A percentile compares a stretch with the other conserved stretches of the same genome.
Evolutionary conservation across 768 basidiomycete species (phyloP).

Genomic region (Tylopilus felleus): DNA sequence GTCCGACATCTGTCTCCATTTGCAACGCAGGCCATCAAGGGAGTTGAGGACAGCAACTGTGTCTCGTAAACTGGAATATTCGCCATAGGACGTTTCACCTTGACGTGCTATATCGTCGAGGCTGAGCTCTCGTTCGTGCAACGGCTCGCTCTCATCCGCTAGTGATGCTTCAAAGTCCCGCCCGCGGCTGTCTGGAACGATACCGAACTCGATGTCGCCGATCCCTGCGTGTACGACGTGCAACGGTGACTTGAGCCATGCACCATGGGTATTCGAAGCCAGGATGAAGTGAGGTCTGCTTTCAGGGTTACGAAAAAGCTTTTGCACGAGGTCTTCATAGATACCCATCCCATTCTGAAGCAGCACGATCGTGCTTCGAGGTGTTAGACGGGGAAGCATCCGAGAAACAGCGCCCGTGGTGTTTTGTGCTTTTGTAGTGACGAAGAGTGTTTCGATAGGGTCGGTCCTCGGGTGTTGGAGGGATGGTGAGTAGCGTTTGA

Average conservation of each 20-base stretch:
- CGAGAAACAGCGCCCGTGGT: conserved; percentile 54
- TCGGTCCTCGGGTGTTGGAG: conserved; percentile 17
- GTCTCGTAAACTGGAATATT: conserved; percentile 60
- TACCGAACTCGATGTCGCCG: conserved; percentile 73
- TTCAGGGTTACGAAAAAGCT: conserved; percentile 68
- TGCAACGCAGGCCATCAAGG: conserved; percentile 52
- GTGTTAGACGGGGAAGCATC: conserved; percentile 61
- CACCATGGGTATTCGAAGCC: conserved; percentile 79
- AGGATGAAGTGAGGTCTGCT: conserved; percentile 84
- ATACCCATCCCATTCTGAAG: conserved; percentile 94
- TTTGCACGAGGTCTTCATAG: conserved; percentile 68
- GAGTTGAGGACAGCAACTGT: conserved; percentile 65
- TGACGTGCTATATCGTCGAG: conserved; percentile 51
- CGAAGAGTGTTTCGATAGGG: conserved; percentile 72
- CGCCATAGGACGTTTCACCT: conserved; percentile 33
- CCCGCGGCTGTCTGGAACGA: conserved; percentile 64
- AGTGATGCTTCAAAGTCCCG: conserved; percentile 63
- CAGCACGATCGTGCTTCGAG: conserved; percentile 81
- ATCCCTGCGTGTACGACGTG: conserved; percentile 68
- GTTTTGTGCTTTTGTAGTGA: conserved; percentile 75
- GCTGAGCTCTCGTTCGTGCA: conserved; percentile 40
- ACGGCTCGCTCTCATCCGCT: conserved; percentile 32
- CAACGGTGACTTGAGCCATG: conserved; percentile 48
- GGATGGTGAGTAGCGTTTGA: conserved; percentile 15
- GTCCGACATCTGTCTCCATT: conserved; percentile 63